Percentiles rank a stretch among this genome's conserved stretches.
phyloP scores from a whole-genome alignment of 2,329 filamentous ascomycete genomes.

The Xylaria sp. region DNA sequence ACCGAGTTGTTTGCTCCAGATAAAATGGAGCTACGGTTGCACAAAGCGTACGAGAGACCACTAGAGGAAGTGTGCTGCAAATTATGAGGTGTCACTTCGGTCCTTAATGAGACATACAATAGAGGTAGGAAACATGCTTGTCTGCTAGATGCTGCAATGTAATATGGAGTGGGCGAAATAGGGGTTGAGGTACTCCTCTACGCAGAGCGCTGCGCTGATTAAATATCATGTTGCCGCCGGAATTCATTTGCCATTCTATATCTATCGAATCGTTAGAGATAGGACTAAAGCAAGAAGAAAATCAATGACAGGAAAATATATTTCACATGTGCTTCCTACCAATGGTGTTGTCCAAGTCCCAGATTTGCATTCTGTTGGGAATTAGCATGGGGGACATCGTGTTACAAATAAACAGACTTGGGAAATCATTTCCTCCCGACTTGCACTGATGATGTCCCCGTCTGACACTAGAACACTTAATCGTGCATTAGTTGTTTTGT shows the following conservation, averaged over 20 bases:
- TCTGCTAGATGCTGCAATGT: neutral
- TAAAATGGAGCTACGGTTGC: slow-evolving; percentile 37
- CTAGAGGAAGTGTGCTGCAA: slow-evolving; percentile 30
- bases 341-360: no score
- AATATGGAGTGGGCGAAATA: neutral
- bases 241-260: neutral
- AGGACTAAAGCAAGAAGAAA: neutral
- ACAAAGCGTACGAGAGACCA: slow-evolving; percentile 32
- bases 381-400: no score
- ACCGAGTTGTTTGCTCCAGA: slow-evolving; percentile 41
- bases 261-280: neutral
- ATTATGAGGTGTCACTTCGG: slow-evolving; percentile 46
- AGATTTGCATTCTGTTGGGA: no score
- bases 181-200: neutral
- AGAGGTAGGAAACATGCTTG: neutral
- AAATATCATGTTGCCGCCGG: neutral
- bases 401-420: neutral
- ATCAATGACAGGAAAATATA: no score
- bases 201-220: neutral
- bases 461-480: no score
- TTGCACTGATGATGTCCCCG: neutral
- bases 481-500: neutral
- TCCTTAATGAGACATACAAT: slow-evolving; percentile 41
- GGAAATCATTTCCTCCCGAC: neutral
- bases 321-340: no score